phyloP scores from a whole-genome alignment of 352 stramenopile genomes.

The Globisporangium abappressorium region DNA sequence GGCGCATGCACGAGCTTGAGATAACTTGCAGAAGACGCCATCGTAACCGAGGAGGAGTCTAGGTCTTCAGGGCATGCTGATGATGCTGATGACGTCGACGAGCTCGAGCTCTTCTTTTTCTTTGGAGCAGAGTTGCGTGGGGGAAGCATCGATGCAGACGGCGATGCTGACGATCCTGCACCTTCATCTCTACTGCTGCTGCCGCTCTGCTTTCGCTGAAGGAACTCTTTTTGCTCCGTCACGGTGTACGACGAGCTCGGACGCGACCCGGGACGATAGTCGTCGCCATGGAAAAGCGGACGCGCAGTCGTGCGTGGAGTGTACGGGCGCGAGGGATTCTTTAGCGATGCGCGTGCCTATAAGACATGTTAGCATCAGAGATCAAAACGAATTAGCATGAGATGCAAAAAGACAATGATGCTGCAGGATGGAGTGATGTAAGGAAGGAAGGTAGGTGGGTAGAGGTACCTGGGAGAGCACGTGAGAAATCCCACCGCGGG shows the following conservation, averaged over 20 bases:
- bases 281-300: constrained; percentile 70
- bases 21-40: constrained; percentile 8
- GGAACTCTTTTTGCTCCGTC: constrained; percentile 37
- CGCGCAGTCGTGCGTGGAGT: constrained; percentile 59
- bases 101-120: constrained; percentile 10
- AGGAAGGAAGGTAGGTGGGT: neutral
- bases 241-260: constrained; percentile 65
- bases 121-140: constrained; percentile 9
- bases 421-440: neutral
- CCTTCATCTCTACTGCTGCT: constrained; percentile 16
- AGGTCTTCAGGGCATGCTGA: neutral
- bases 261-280: constrained; percentile 64
- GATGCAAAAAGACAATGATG: neutral
- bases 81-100: neutral
- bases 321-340: constrained; percentile 78
- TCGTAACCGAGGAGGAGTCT: neutral
- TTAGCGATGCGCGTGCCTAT: constrained; percentile 72
- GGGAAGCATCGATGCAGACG: constrained; percentile 15
- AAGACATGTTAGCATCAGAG: neutral
- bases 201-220: constrained; percentile 4
- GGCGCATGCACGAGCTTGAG: constrained; percentile 48
- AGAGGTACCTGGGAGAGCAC: constrained; percentile 62
- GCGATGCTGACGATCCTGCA: constrained; percentile 1
- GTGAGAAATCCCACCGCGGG: constrained; percentile 71
- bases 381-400: neutral